These are phyloP conservation scores for Trifolium pratense DNA, from an alignment of 306 rosid species.

Conservation along the genomic window DNA sequence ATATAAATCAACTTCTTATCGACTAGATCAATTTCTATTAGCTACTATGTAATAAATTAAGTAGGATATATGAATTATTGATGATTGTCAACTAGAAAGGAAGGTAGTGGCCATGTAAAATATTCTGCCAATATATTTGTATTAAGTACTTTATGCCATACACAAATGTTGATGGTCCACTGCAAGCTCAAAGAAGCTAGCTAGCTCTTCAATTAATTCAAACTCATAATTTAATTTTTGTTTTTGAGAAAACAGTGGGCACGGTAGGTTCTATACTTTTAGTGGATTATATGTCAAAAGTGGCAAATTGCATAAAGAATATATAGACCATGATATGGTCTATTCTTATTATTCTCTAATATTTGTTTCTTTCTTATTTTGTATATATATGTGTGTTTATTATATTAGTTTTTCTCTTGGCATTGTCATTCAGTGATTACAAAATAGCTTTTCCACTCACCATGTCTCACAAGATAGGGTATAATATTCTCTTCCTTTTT, in stretches of 20 bases:
- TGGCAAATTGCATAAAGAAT: conserved; percentile 58
- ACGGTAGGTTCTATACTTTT: conserved; percentile 32
- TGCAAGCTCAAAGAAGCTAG: conserved; percentile 29
- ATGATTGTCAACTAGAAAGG: conserved; percentile 43
- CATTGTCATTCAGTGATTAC: conserved; percentile 28
- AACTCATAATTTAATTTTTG: conserved; percentile 13
- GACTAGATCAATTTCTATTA: no score
- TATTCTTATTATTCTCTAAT: conserved; percentile 41
- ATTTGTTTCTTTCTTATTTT: conserved; percentile 43
- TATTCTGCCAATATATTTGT: conserved; percentile 44
- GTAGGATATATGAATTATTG: conserved; percentile 30
- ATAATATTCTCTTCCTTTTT: conserved; percentile 37
- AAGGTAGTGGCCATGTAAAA: conserved; percentile 43
- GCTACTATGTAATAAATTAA: background rate
- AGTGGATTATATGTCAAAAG: conserved; percentile 39
- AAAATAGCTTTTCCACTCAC: conserved; percentile 41
- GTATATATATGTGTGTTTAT: conserved; percentile 17
- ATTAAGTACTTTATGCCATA: conserved; percentile 36
- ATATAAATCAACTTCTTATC: no score
- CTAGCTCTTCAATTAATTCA: conserved; percentile 27
- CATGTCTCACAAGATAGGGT: conserved; percentile 38
- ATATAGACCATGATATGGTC: conserved; percentile 47
- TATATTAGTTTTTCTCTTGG: background rate
- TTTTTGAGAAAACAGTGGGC: conserved; percentile 49
- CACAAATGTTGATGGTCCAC: conserved; percentile 44